A percentile compares a stretch with the other conserved stretches of the same genome.
Evolutionary conservation across 2,329 filamentous ascomycete genomes (phyloP).

Genomic region (Dothideomycetes sp.): DNA sequence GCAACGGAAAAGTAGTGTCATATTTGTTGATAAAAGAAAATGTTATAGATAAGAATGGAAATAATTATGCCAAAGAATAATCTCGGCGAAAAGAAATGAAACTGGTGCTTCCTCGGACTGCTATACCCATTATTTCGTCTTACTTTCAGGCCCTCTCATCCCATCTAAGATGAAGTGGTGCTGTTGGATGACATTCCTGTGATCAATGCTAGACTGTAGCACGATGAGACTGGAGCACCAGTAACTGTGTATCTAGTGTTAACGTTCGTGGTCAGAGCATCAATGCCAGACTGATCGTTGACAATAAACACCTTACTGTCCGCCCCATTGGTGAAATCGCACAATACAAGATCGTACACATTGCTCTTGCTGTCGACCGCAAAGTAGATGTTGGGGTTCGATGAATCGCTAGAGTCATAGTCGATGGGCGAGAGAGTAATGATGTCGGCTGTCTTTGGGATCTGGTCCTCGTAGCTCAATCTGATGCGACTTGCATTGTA

Average conservation of each 20-base stretch:
- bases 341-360: conserved; percentile 3
- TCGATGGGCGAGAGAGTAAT: not conserved
- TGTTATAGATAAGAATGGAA: no score
- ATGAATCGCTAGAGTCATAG: not conserved
- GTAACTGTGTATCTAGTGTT: conserved; percentile 5
- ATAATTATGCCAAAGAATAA: no score
- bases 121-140: no score
- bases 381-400: not conserved
- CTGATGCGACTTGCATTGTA: conserved; percentile 4
- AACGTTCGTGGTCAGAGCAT: not conserved
- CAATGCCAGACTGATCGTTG: not conserved
- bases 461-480: not conserved
- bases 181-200: not conserved
- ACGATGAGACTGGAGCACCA: not conserved
- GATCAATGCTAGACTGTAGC: conserved; percentile 1
- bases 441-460: conserved; percentile 1
- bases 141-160: not conserved
- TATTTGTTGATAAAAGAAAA: no score
- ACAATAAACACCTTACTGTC: conserved; percentile 5
- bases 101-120: no score
- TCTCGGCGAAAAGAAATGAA: no score
- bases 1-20: no score
- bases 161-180: not conserved
- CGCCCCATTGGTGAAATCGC: conserved; percentile 4
- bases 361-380: not conserved